Base-by-base conservation (phyloP, 1,284 basidiomycete species). In the Boletellus deceptivus region DNA sequence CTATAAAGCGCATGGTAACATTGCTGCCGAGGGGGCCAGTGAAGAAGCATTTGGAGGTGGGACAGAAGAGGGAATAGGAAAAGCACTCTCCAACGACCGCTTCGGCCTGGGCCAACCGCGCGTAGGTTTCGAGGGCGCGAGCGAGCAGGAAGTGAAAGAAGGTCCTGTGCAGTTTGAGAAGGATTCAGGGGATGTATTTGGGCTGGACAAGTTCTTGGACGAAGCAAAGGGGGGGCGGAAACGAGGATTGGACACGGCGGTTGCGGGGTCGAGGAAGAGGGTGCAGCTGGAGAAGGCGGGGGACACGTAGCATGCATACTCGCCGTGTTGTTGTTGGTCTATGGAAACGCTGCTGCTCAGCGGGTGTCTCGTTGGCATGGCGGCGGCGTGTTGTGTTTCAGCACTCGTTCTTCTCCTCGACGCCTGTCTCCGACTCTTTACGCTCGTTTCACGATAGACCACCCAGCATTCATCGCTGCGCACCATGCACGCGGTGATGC, bases 101-200 rank as follows among this genome's bases (percentile, higher is more conserved):
- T 99, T 99, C 67, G 88, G 86, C 17, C 75, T 99, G 25, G 97
- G 94, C n/a, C 83, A 84, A 53, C 85, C 91, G 10, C 78, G 79
- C 50, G 76, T 88, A 61, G 93, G 93, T 11, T 99, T 99, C 64
- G 91, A 95, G 67, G 94, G 94, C 41, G 85, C 89, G 4, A 76
- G 76, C 47, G 87, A 91, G 35, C 89, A 92, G 65, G 90, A 92
- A 64, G 76, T 89, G 33, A 75, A 88, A 54, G 88, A 92, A 58
- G 93, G 97, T 0, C 97, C 97, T n/a, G 97, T 99, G 29, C 93
- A 98, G 68, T 99, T 99, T 65, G 97, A 99, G 75, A 98, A 98
- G 76, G 97, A 99, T 64, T 85, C 88, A 1, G 81, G 83, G 7
- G 97, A 99, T 77, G 94, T 98, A n/a, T 99, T 99, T 67, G 95